Evolutionary conservation across 1,139 yeast species (phyloP), one percentile per base, ranked within the genome.

Genomic region (Yamadazyma diddensiae): DNA sequence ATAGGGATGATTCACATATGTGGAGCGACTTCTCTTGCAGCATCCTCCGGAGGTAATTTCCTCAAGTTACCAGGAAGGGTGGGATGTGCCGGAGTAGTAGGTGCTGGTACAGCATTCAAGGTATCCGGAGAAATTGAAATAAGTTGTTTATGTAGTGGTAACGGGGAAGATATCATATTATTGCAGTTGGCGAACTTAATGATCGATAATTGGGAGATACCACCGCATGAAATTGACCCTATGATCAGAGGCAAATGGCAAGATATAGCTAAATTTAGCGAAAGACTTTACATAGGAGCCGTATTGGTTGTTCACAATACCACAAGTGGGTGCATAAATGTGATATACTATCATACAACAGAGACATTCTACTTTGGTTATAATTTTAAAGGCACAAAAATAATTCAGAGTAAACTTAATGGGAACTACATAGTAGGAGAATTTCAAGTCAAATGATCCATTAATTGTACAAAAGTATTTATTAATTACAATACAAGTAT

Each of bases 31-130:
- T 46, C 48, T 0, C 35, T 65, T 1, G 70, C 63, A 0, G 49
- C 72, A 1, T 72, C 79, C 1, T 72, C 78, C 0, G 81, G 81
- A 2, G 81, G 81, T 0, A 70, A 70, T 38, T 59, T 70, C 38
- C 64, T 71, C 45, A 72, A 73, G 41, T 38, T 61, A 1, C 71
- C 73, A 0, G 77, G 78, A 0, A 44, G 81, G 34, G 55, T 73
- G 3, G 79, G 80, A 5, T 73, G 79, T 52, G 77, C 80, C 15
- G 79, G 73, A 0, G 43, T 72, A 0, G 45, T 65, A 1, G 79
- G 80, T 1, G 57, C 72, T 3, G 72, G 73, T 0, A 53, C 66
- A 12, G 74, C 59, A 30, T 47, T 44, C 20, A 38, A 25, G 24
- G 15, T 17, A 5, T 33, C 33, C 17, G 42, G 43, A 2, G 44